Base-by-base conservation (phyloP, 2,329 filamentous ascomycete genomes). In the Calycina herbarum region DNA sequence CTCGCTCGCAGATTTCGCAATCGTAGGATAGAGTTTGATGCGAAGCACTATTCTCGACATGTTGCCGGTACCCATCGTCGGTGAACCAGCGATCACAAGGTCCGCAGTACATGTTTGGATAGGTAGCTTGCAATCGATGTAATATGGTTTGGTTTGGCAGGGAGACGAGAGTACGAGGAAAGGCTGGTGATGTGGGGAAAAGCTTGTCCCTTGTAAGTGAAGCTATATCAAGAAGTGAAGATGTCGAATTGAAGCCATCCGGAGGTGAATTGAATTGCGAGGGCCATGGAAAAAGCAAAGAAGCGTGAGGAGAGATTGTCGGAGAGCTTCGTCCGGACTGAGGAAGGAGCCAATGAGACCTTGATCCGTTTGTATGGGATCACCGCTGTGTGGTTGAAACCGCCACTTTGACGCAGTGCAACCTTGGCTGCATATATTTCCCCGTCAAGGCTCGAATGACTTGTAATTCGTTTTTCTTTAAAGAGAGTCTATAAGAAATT, bases 1-100 rank as follows among this genome's bases (percentile, higher is more conserved):
- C 13, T 29, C 62, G 51, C 45, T 66, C 64, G 51, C 71, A 74
- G 31, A 45, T 29, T 3, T 64, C 57, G 33, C 72, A 74, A 13
- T 72, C 69, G 29, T 62, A 73, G 3, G 66, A 56, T 29, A 57
- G 51, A 57, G 24, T 15, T 20, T 57, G 24, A 20, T 57, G 24
- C 24, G 5, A 3, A 10, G 8, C 24, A 15, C 20, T 57, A 31
- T 27, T 13, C 15, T 20, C 11, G 24, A 57, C 31, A 20, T 57
- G 24, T 27, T 31, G 15, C 8, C 6, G 5, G 51, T 31, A 57
- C 24, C 20, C 8, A 11, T 7, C 13, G 10, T 57, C 15, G 2
- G 51, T 31, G 24, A 57, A 57, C 24, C 4, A 20, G 20, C 20
- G 20, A 57, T 57, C 51, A 10, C 51, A 57, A 24, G 24, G 24